Evolutionary conservation across 2,329 filamentous ascomycete genomes (phyloP), one percentile per base, ranked within the genome.

Genomic region (Xenosphaeropsis pyriputrescens): DNA sequence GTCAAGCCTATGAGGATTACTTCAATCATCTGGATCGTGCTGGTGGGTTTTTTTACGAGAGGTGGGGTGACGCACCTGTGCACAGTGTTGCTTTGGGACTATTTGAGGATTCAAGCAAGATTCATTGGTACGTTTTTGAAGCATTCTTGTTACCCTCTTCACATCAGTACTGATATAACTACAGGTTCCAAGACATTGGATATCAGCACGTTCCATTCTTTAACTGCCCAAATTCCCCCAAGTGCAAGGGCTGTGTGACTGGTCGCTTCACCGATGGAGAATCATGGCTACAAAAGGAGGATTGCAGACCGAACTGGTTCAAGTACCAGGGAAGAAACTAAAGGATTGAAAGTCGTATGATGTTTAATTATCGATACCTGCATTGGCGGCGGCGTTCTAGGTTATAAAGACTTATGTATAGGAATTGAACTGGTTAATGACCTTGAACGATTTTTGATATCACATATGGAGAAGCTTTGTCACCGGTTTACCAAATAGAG

Each of bases 131-230:
- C 44, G 79, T 63, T 14, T 19, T 26, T 11, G 13, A 4, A 16
- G 9, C 9, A 35, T 34, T 42, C 34, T n/a, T 35, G 16, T 15
- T 13, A 36, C 11, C n/a, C 29, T 12, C 40, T 37, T 43, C 14
- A 37, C 12, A 13, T 11, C 8, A 26, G 8, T 26, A 11, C 22
- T 26, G 8, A 26, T 26, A 26, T 26, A 26, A 9, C 14, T 13
- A 9, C 22, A 94, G 88, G 88, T 98, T 98, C 79, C 88, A 89
- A 38, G 91, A 98, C 57, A 96, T 98, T 48, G 91, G 91, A 41
- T 98, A 98, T 63, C 86, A 95, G 53, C 91, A 98, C 51, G 88
- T 96, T 38, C 91, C 91, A 34, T 98, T 93, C 64, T 94, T 93
- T 70, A 98, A 98, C 64, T 98, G 91, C 56, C 91, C 91, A 44